These are phyloP conservation scores for Aspergillus sp. DNA, from an alignment of 2,329 filamentous ascomycete genomes.

Conservation along the genomic window DNA sequence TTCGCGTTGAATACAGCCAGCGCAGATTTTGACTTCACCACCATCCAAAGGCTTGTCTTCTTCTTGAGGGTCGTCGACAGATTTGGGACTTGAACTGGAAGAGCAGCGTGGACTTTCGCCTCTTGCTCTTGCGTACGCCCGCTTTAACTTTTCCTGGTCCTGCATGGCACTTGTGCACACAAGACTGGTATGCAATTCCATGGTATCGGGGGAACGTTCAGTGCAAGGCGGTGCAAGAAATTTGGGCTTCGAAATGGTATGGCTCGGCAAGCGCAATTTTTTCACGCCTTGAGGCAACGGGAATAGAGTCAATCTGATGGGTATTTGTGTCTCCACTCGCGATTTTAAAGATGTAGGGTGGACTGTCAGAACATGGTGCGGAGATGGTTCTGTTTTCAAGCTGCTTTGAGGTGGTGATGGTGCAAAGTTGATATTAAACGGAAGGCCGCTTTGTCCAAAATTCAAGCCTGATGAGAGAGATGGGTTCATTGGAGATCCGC, in stretches of 20 bases:
- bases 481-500: constrained; percentile 35
- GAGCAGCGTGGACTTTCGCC: constrained; percentile 35
- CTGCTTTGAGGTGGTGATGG: constrained; percentile 22
- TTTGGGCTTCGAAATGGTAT: constrained; percentile 94
- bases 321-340: constrained; percentile 93
- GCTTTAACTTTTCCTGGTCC: constrained; percentile 60
- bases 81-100: constrained; percentile 33
- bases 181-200: constrained; percentile 74
- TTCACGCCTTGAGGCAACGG: constrained; percentile 71
- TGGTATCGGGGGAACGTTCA: constrained; percentile 63
- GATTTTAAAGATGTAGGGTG: constrained; percentile 73
- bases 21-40: constrained; percentile 88
- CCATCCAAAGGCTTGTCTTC: constrained; percentile 75
- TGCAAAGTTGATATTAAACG: constrained; percentile 35
- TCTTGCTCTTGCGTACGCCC: constrained; percentile 59
- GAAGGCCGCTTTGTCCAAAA: constrained; percentile 27
- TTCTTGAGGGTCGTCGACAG: constrained; percentile 54
- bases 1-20: constrained; percentile 86
- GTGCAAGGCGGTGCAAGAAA: constrained; percentile 70
- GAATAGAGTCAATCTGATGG: constrained; percentile 73
- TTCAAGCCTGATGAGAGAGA: constrained; percentile 34
- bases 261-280: constrained; percentile 77
- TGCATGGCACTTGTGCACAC: constrained; percentile 93
- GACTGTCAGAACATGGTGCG: constrained; percentile 50
- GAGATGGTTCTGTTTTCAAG: constrained; percentile 24